Evolutionary conservation across 768 basidiomycete species (phyloP), one percentile per base, ranked within the genome.

Genomic region (Kwoniella bestiolae): DNA sequence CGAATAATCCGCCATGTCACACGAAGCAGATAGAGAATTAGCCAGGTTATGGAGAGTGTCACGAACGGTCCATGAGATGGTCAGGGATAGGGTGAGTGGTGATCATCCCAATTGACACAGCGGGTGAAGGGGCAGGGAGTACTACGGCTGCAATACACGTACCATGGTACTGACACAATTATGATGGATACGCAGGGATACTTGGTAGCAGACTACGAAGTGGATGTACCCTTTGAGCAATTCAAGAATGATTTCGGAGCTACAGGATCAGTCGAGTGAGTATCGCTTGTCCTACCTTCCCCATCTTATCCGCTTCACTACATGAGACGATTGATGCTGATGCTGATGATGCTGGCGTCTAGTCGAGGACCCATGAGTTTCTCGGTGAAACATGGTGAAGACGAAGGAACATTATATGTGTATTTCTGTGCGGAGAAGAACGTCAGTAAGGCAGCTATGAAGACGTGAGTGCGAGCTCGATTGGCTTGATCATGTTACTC

Each of bases 361-460:
- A 97, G 95, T 81, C 93, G 94, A 69, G 87, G 85, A 73, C 88
- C 88, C 70, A 86, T 99, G 74, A 92, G 92, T 80, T 98, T 97
- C 84, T 92, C 89, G 81, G 92, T 93, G 11, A 88, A 90, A 70
- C 87, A 87, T 16, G 83, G 84, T 64, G 82, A 84, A 12, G 89
- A 90, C 71, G 81, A 83, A 8, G 89, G 93, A 73, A 90, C 91
- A 80, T 91, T 99, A 74, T 98, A 91, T 73, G 84, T 98, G 21
- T 97, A 91, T 81, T 99, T 95, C 82, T 89, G 92, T n/a, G 93
- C 94, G 50, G 96, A 98, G 82, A 87, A 84, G 80, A 92, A 91
- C 75, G 96, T 98, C 6, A 92, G 94, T 65, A 93, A 98, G 47
- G 95, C 96, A 82, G 92, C 94, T 3, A 97, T 98, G 92, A 85